These are phyloP conservation scores for Plasmopara viticola DNA, from an alignment of 352 stramenopile genomes.

Conservation along the genomic window DNA sequence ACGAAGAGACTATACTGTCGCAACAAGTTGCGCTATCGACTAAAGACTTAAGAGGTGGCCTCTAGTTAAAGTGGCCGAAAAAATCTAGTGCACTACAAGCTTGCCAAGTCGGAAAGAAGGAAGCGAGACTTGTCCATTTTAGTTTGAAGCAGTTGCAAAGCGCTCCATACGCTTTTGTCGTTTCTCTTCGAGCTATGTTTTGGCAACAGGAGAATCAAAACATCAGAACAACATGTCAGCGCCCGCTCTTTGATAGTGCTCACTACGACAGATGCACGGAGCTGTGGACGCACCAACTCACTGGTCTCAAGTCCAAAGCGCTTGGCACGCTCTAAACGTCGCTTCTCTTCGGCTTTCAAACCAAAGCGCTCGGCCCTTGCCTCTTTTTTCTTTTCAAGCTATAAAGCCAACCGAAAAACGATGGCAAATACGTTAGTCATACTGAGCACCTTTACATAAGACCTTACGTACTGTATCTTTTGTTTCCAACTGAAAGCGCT, in stretches of 20 bases:
- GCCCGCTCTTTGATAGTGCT: slow-evolving; percentile 5
- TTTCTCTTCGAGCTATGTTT: slow-evolving; percentile 58
- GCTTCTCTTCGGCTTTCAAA: slow-evolving; percentile 74
- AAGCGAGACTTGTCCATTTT: slow-evolving; percentile 11
- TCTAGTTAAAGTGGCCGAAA: not conserved
- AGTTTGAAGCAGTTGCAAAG: slow-evolving; percentile 34
- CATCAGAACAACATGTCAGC: not conserved
- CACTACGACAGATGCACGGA: slow-evolving; percentile 3
- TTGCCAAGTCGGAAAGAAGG: not conserved
- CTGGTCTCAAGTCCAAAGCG: slow-evolving; percentile 77
- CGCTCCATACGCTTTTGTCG: slow-evolving; percentile 66
- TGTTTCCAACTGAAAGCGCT: slow-evolving; percentile 77
- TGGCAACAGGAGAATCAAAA: slow-evolving; percentile 5
- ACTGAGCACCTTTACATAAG: slow-evolving; percentile 3
- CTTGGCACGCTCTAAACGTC: slow-evolving; percentile 75
- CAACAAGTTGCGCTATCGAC: slow-evolving; percentile 4
- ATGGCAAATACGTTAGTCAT: not conserved
- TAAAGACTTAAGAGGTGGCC: slow-evolving; percentile 5
- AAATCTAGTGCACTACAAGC: slow-evolving; percentile 10
- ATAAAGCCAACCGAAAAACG: slow-evolving; percentile 5
- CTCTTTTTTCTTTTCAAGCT: slow-evolving; percentile 82
- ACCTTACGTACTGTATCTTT: slow-evolving; percentile 49
- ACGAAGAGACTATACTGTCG: slow-evolving; percentile 14
- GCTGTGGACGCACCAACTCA: slow-evolving; percentile 50
- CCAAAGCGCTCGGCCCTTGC: slow-evolving; percentile 76